Evolutionary conservation across 768 basidiomycete species (phyloP), one percentile per base, ranked within the genome.

Genomic region (Tephrocybe sp.): DNA sequence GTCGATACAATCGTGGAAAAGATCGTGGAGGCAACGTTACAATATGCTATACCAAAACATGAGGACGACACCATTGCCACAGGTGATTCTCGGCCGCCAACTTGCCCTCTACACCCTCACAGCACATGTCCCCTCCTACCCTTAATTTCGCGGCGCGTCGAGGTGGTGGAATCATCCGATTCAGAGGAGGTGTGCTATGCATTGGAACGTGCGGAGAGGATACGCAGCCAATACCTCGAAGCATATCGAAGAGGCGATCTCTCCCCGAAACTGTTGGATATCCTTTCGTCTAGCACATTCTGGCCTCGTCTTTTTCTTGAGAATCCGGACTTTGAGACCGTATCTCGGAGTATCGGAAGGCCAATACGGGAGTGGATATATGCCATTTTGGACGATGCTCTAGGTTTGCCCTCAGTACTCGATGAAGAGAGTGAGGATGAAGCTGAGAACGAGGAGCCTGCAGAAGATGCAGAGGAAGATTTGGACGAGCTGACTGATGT

Each of bases 251-350:
- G 60, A 1, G 89, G 87, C 3, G 62, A 64, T 1, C 65, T 92
- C 16, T 71, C 79, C 14, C 78, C 85, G 1, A 75, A 78, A 52
- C 66, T 80, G 23, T 63, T 85, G 62, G 85, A 91, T 56, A 62
- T 76, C 4, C 63, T 91, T 46, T 79, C 67, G 49, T 82, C 85
- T 0, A 79, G 76, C 14, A 82, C 87, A 1, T 83, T 73, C 51
- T 92, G 87, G 87, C 82, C 86, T 4, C 71, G 74, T 31, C 62
- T 84, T n/a, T 90, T 89, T 63, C 75, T 92, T 16, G 90, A 92
- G 53, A 78, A 83, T 56, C 90, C 90, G 0, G 89, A 92, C 64
- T 45, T 77, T 26, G 87, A 89, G 62, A 81, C 80, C 0, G 84
- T 86, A 10, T 71, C 79, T 16, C 68, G 80, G 50, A 83, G 77